Base-by-base conservation (phyloP, 2,329 filamentous ascomycete genomes). In the Trichothecium sympodiale region DNA sequence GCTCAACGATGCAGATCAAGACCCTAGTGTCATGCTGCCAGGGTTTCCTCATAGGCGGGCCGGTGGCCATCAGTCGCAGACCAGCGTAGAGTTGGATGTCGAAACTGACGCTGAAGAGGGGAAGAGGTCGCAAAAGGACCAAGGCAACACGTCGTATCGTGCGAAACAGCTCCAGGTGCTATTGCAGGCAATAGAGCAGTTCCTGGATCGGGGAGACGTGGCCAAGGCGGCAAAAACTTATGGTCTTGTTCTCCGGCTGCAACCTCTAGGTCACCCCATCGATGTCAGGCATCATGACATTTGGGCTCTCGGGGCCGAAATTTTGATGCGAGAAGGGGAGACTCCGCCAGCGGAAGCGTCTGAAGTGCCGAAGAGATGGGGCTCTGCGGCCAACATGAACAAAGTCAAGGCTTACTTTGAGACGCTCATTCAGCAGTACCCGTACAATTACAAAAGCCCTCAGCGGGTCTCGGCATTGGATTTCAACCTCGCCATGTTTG, bases 261-360 rank as follows among this genome's bases (percentile, higher is more conserved):
- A 52, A 8, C 52, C 54, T 2, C 34, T 41, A 12, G 48, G 51
- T 18, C 37, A 57, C 33, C 60, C 61, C 6, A 64, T 88, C 15
- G 85, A 94, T 52, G 55, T 89, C 33, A 73, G 86, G 28, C 65
- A 64, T 15, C 69, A 79, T 48, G 71, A 75, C 26, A 70, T 82
- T 44, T 95, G 88, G 89, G 80, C 80, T 12, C 70, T 94, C 31
- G 87, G 85, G 1, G 85, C 84, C 3, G 88, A 94, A 58, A 74
- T 95, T 15, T 60, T 94, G 38, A 76, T 94, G 60, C 73, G 81
- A 13, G 60, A 67, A 18, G 67, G 65, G 6, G 62, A 68, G 40
- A 50, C 60, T 49, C 44, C 46, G 16, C 36, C 33, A 35, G 25
- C 20, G 34, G 7, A 34, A 35, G 20, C 15, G 23, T 35, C 36